phyloP scores from a whole-genome alignment of 768 basidiomycete genomes.

The Phlegmacium glaucopus region DNA sequence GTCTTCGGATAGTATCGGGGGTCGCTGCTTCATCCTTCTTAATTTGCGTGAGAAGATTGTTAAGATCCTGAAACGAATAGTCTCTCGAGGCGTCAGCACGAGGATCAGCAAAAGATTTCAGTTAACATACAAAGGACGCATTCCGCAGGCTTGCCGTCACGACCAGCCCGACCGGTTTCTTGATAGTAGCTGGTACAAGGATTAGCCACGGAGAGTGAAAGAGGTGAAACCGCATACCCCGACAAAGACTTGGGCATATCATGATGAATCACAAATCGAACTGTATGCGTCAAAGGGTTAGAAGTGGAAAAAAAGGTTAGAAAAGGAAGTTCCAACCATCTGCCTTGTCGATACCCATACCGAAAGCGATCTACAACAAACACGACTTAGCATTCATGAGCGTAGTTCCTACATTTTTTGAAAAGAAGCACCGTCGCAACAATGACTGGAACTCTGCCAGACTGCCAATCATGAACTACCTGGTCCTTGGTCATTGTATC shows the following conservation, averaged over 20 bases:
- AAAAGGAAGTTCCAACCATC: constrained; percentile 44
- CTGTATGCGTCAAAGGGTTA: constrained; percentile 32
- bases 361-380: constrained; percentile 77
- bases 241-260: constrained; percentile 81
- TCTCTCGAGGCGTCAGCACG: constrained; percentile 36
- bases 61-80: constrained; percentile 60
- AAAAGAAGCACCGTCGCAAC: constrained; percentile 74
- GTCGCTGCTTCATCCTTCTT: constrained; percentile 46
- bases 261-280: constrained; percentile 90
- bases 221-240: constrained; percentile 45
- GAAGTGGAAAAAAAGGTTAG: not conserved
- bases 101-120: not conserved
- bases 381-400: not conserved
- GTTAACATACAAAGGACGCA: constrained; percentile 78
- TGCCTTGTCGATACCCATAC: constrained; percentile 94
- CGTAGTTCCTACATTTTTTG: not conserved
- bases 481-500: constrained; percentile 53
- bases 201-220: not conserved
- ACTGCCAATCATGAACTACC: constrained; percentile 73
- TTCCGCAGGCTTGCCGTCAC: constrained; percentile 80
- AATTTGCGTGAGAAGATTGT: constrained; percentile 57
- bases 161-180: constrained; percentile 95
- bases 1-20: constrained; percentile 60
- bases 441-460: constrained; percentile 70
- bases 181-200: constrained; percentile 75